Evolutionary conservation across 2,329 filamentous ascomycete genomes (phyloP).

Genomic region (Ophiostoma australiae): DNA sequence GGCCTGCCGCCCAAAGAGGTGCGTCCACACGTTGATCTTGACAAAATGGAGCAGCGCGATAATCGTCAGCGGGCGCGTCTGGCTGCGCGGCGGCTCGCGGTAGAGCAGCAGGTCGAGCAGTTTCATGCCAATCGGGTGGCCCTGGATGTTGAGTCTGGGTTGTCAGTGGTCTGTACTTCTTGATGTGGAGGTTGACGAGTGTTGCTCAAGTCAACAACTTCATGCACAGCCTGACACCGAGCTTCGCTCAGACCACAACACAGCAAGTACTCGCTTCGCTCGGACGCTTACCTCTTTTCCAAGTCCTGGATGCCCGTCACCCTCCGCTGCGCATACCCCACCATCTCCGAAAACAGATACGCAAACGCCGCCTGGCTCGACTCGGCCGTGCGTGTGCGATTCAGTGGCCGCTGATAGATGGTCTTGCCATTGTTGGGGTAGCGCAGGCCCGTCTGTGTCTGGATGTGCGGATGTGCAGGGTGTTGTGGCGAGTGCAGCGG

Average conservation of each 20-base stretch:
- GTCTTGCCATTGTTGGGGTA: constrained; percentile 93
- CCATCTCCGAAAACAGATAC: constrained; percentile 95
- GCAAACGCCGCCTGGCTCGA: constrained; percentile 91
- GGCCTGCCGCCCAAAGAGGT: constrained; percentile 85
- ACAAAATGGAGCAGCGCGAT: constrained; percentile 92
- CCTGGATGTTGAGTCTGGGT: constrained; percentile 78
- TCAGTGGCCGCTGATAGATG: constrained; percentile 94
- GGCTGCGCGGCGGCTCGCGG: constrained; percentile 64
- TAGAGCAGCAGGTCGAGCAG: constrained; percentile 92
- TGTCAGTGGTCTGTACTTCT: not conserved
- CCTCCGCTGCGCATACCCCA: constrained; percentile 83
- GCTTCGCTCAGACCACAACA: too few species aligned
- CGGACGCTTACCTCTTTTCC: constrained; percentile 66
- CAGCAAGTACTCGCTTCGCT: not conserved
- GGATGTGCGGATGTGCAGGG: constrained; percentile 43
- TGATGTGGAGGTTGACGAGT: not conserved
- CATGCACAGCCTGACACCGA: too few species aligned
- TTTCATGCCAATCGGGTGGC: constrained; percentile 88
- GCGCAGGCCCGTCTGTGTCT: constrained; percentile 59
- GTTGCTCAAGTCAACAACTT: not conserved
- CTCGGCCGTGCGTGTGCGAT: constrained; percentile 81
- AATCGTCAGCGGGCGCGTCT: constrained; percentile 78
- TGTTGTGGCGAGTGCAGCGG: constrained; percentile 18
- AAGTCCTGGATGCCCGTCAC: constrained; percentile 92
- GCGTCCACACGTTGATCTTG: constrained; percentile 84